Evolutionary conservation across 345 rosid species (phyloP), one percentile per base, ranked within the genome.

Genomic region (Hibiscus trionum): DNA sequence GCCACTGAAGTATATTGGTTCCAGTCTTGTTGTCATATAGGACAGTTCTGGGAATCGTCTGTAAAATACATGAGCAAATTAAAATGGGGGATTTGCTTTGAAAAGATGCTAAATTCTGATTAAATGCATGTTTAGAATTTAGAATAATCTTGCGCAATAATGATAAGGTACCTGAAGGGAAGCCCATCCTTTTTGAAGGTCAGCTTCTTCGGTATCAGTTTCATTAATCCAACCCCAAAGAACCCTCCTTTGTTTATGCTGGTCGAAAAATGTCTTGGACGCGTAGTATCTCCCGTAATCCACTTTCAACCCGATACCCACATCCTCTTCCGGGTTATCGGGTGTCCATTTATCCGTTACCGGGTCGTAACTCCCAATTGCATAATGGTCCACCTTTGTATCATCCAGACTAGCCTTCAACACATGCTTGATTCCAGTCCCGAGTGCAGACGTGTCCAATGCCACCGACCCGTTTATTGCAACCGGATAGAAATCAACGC

Each of bases 201-300:
- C 91, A 81, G 83, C 87, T 16, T 29, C 50, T 68, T 83, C 93
- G 0, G 92, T 82, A 46, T 94, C 99, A 24, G 97, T 90, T 76
- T 94, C 99, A 69, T 91, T 90, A 47, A 89, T 86, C 99, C 99
- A 91, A 49, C 99, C 91, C 97, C 95, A 94, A 31, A 90, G 65
- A 47, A 94, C 77, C 74, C 98, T 88, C 66, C 98, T 79, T 72
- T 77, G 72, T 57, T 83, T 90, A 68, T 76, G 37, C 66, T 80
- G 92, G 77, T 94, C 98, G 58, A 79, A 94, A 76, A 94, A 94
- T 10, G 97, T 77, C 77, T 94, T 94, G 1, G 98, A 94, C 11
- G 98, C 98, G 68, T 94, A 94, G 68, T 83, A 91, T 73, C 87
- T 78, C 24, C 97, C 98, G 46, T 94, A 91, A 70, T 94, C 98